A percentile compares a stretch with the other conserved stretches of the same genome.
Evolutionary conservation across 192 early-diverging fungal genomes (phyloP).

Genomic region (Backusella macrospora): DNA sequence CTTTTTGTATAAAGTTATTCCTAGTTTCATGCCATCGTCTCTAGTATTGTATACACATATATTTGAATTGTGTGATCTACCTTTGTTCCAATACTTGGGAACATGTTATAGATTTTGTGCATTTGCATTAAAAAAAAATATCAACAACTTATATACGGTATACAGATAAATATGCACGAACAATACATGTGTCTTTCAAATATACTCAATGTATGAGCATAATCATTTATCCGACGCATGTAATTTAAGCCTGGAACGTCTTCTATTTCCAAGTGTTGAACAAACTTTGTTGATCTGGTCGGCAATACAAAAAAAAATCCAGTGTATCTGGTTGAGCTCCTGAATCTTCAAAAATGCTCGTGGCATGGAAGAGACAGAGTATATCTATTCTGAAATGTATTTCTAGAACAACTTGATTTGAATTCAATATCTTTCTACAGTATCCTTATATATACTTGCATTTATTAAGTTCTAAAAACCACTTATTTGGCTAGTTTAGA

Average conservation of each 20-base stretch:
- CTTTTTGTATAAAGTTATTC: too few relatives aligned
- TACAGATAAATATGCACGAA: neutral
- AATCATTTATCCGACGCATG: neutral
- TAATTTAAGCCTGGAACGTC: slow-evolving; percentile 9
- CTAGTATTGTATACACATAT: too few relatives aligned
- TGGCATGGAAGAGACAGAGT: neutral
- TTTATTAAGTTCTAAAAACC: neutral
- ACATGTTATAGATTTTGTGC: too few relatives aligned
- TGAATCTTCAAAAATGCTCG: neutral
- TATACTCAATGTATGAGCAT: neutral
- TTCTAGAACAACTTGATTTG: neutral
- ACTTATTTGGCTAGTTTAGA: neutral
- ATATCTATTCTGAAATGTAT: neutral
- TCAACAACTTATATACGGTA: neutral
- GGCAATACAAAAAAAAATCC: neutral
- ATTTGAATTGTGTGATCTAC: too few relatives aligned
- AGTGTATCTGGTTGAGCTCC: neutral
- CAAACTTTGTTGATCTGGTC: neutral
- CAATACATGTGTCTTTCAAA: neutral
- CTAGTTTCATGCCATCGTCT: too few relatives aligned
- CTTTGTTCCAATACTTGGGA: too few relatives aligned
- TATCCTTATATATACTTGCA: neutral
- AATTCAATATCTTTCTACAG: neutral
- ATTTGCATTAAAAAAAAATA: neutral
- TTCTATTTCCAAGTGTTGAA: neutral